phyloP scores from a whole-genome alignment of 1,284 basidiomycete genomes.

The Cryptococcus maquisensis region DNA sequence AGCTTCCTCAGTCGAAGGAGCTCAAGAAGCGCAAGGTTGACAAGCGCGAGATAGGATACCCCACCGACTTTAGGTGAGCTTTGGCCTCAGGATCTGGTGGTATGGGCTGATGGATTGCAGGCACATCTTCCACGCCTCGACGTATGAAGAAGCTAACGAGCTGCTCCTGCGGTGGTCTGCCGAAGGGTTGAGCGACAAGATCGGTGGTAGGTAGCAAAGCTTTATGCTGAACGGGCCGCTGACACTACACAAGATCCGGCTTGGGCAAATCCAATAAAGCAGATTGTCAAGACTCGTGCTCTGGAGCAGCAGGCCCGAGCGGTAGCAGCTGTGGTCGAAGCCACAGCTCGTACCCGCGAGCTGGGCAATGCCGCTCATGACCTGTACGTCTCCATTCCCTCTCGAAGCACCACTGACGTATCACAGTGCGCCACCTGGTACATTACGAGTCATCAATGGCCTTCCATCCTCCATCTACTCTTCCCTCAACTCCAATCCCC shows the following conservation, averaged over 20 bases:
- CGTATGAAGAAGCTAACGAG: slow-evolving; percentile 85
- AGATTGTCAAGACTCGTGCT: slow-evolving; percentile 60
- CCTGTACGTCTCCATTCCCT: slow-evolving; percentile 3
- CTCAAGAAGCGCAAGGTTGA: slow-evolving; percentile 61
- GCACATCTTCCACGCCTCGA: slow-evolving; percentile 88
- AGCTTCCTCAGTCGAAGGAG: slow-evolving; percentile 16
- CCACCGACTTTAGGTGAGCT: slow-evolving; percentile 77
- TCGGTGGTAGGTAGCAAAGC: slow-evolving; percentile 63
- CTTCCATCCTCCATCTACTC: slow-evolving; percentile 51
- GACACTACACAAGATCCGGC: slow-evolving; percentile 62
- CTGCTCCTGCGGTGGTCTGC: slow-evolving; percentile 84
- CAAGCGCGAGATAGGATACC: slow-evolving; percentile 80
- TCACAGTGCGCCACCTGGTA: slow-evolving; percentile 45
- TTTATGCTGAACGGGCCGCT: background rate
- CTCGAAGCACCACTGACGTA: background rate
- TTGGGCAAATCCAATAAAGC: slow-evolving; percentile 88
- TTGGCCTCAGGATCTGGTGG: background rate
- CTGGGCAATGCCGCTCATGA: slow-evolving; percentile 7
- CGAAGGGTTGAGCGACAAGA: slow-evolving; percentile 77
- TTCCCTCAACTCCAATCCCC: slow-evolving; percentile 60
- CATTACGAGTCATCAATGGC: slow-evolving; percentile 77
- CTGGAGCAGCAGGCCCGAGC: slow-evolving; percentile 70
- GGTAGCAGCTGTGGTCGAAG: slow-evolving; percentile 57
- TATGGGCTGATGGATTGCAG: slow-evolving; percentile 48
- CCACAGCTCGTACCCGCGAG: slow-evolving; percentile 20